phyloP scores from a whole-genome alignment of 352 stramenopile genomes.

The Pythium sukuiense region DNA sequence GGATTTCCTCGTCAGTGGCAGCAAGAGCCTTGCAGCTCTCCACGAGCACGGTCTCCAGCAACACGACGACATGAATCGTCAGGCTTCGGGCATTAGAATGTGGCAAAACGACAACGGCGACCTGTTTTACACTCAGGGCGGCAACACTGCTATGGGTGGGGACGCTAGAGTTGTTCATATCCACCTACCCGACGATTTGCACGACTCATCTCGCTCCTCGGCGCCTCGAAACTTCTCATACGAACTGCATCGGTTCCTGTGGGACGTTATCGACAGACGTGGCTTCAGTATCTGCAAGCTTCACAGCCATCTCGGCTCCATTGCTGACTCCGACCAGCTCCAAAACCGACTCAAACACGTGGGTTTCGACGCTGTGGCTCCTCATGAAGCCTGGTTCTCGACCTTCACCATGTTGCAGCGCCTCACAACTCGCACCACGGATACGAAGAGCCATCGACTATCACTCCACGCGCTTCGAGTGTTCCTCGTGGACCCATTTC shows the following conservation, averaged over 20 bases:
- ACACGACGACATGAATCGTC: too few relatives aligned
- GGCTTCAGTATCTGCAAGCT: neutral
- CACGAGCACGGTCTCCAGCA: too few relatives aligned
- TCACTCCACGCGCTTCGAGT: slow-evolving; percentile 8
- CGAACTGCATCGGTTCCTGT: slow-evolving; percentile 16
- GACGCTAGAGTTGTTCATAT: neutral
- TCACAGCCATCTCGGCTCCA: neutral
- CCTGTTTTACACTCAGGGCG: slow-evolving; percentile 10
- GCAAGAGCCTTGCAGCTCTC: neutral
- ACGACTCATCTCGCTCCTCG: neutral
- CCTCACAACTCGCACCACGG: neutral
- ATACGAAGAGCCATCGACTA: neutral
- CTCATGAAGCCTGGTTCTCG: slow-evolving; percentile 15
- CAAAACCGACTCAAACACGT: neutral
- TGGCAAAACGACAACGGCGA: slow-evolving; percentile 16
- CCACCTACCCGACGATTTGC: neutral
- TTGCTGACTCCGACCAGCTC: neutral
- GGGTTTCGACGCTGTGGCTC: neutral
- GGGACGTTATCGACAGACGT: slow-evolving; percentile 6
- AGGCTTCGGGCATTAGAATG: too few relatives aligned
- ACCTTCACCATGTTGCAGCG: slow-evolving; percentile 7
- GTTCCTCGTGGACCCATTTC: slow-evolving; percentile 24
- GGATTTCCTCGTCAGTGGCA: slow-evolving; percentile 15
- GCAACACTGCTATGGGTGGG: too few relatives aligned
- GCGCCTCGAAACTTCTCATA: neutral